Evolutionary conservation across 108 stramenopile genomes (phyloP).

Genomic region (Skeletonema costatum): DNA sequence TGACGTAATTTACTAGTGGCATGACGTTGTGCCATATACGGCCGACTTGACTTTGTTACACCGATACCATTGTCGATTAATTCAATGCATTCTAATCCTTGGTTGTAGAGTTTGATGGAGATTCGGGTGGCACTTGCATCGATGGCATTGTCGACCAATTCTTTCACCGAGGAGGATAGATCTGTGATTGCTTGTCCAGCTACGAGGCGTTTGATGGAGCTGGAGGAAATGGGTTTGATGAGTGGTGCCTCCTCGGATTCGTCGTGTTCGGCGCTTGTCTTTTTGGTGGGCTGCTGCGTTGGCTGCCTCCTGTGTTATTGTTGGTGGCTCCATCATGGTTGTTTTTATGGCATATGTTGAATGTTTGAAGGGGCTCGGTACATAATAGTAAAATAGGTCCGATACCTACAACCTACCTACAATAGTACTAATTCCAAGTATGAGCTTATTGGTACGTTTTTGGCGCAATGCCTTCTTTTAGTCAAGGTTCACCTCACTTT

Average conservation of each 20-base stretch:
- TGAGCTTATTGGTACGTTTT: background rate
- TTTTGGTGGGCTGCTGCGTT: background rate
- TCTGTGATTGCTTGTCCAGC: constrained; percentile 90
- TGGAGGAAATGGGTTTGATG: constrained; percentile 49
- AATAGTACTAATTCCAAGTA: background rate
- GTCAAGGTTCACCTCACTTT: background rate
- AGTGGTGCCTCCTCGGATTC: background rate
- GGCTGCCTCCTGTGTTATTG: background rate
- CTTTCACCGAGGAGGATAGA: constrained; percentile 85
- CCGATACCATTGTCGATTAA: constrained; percentile 88
- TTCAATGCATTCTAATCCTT: constrained; percentile 82
- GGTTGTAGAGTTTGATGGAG: constrained; percentile 75
- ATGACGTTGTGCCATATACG: constrained; percentile 73
- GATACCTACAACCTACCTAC: background rate
- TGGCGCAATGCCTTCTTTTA: no score
- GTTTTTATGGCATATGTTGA: background rate
- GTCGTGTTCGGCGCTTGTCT: background rate
- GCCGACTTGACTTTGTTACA: constrained; percentile 61
- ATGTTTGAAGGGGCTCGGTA: background rate
- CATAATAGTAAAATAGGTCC: background rate
- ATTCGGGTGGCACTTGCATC: constrained; percentile 81
- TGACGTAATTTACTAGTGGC: constrained; percentile 82
- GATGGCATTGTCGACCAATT: constrained; percentile 90
- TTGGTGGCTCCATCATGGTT: background rate
- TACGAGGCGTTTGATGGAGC: constrained; percentile 66